Percentiles rank a stretch among this genome's conserved stretches.
Evolutionary conservation across 2,329 filamentous ascomycete genomes (phyloP).

Genomic region (Penicillium sp.): DNA sequence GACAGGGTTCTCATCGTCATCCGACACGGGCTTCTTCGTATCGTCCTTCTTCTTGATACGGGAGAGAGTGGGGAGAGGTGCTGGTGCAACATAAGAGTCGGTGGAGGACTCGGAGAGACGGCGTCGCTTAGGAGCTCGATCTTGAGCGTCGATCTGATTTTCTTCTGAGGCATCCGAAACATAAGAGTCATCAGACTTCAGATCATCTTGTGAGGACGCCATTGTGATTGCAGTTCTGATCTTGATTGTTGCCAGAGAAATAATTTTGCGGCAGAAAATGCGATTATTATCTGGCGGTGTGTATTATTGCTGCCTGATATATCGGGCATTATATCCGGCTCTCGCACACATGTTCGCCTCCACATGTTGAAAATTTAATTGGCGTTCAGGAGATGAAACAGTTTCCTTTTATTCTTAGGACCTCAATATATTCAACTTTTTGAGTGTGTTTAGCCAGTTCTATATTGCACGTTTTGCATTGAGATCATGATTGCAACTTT

Average conservation of each 20-base stretch:
- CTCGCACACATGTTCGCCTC: background rate
- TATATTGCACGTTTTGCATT: too few relatives aligned
- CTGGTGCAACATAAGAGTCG: constrained; percentile 34
- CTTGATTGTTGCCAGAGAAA: constrained; percentile 21
- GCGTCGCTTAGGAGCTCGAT: constrained; percentile 40
- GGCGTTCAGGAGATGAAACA: background rate
- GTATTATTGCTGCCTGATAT: background rate
- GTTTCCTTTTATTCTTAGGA: background rate
- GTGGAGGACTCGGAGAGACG: constrained; percentile 40
- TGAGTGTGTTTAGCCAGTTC: background rate
- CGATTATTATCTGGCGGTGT: constrained; percentile 31
- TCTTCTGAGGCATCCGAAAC: constrained; percentile 16
- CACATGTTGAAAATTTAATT: background rate
- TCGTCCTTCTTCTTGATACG: constrained; percentile 43
- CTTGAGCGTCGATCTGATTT: constrained; percentile 20
- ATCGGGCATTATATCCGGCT: background rate
- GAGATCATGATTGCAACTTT: background rate
- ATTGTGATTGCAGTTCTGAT: constrained; percentile 25
- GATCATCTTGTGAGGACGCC: constrained; percentile 28
- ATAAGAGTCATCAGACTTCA: constrained; percentile 26
- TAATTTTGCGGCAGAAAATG: constrained; percentile 37
- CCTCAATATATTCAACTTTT: too few relatives aligned
- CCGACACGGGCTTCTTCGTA: constrained; percentile 15
- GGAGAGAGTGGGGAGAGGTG: constrained; percentile 39
- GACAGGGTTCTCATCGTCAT: constrained; percentile 36